Evolutionary conservation across 106 monocot species (phyloP).

Genomic region (Gastrodia elata): DNA sequence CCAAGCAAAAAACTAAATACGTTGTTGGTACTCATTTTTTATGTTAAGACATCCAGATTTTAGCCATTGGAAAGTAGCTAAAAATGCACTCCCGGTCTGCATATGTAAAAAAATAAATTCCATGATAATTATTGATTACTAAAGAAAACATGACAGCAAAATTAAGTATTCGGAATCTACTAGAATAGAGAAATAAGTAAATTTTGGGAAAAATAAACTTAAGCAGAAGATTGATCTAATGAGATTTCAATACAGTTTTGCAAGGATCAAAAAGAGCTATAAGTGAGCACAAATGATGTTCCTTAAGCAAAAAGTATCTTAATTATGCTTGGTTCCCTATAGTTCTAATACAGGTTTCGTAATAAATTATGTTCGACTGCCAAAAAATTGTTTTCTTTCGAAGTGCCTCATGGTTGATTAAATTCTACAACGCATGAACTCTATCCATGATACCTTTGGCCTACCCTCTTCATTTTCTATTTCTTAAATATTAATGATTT

Average conservation of each 20-base stretch:
- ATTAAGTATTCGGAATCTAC: neutral
- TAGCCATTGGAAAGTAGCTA: conserved; percentile 48
- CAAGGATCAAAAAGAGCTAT: neutral
- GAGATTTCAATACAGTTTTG: neutral
- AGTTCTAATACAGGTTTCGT: neutral
- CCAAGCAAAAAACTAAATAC: conserved; percentile 36
- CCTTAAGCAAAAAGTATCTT: neutral
- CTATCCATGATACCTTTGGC: neutral
- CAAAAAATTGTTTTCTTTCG: neutral
- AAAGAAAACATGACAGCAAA: neutral
- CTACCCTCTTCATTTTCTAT: neutral
- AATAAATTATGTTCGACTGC: neutral
- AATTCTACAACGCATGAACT: neutral
- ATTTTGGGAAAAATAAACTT: neutral
- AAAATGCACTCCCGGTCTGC: conserved; percentile 60
- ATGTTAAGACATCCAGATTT: neutral
- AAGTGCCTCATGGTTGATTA: neutral
- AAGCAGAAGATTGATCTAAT: neutral
- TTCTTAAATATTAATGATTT: too few relatives aligned
- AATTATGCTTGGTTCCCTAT: neutral
- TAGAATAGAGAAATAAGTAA: neutral
- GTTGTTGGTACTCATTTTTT: conserved; percentile 35
- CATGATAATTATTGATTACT: conserved; percentile 2
- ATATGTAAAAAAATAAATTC: neutral
- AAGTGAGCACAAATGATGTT: neutral